Evolutionary conservation across 148 eudicot species (phyloP).

Genomic region (Chenopodium berlandieri): DNA sequence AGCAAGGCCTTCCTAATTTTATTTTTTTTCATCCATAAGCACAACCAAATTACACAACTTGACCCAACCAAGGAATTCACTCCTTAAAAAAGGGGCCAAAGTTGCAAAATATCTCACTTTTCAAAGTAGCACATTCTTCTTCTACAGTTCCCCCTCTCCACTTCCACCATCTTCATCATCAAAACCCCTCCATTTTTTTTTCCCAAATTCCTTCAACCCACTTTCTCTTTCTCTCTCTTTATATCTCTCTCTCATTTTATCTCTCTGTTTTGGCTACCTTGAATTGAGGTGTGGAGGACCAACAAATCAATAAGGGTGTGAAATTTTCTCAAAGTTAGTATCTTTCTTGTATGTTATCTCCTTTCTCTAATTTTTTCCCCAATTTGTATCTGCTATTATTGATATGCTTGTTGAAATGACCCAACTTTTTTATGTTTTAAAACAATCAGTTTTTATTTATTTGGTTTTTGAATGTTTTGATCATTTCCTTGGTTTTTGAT

Average conservation of each 20-base stretch:
- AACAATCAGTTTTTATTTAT: not conserved
- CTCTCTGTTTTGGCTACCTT: not conserved
- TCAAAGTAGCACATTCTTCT: not conserved
- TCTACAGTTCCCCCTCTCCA: not conserved
- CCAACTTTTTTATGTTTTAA: not conserved
- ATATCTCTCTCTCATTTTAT: not conserved
- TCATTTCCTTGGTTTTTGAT: not conserved
- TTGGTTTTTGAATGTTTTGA: not conserved
- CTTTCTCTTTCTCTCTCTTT: not conserved
- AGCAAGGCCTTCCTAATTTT: too few species aligned
- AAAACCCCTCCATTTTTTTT: not conserved
- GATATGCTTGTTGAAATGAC: not conserved
- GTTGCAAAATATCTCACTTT: not conserved
- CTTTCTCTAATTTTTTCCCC: not conserved
- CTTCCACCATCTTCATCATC: not conserved
- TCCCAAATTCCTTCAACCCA: constrained; percentile 2
- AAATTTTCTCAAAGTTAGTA: not conserved
- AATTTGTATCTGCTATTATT: not conserved
- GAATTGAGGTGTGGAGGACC: not conserved
- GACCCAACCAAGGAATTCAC: too few species aligned
- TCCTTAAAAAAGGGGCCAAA: not conserved
- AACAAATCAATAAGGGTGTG: not conserved
- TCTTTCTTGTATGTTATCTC: not conserved
- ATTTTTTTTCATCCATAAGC: too few species aligned
- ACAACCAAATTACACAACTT: too few species aligned